Conservation (phyloP, 2,329 filamentous ascomycete species). For the Talaromyces sp. region DNA sequence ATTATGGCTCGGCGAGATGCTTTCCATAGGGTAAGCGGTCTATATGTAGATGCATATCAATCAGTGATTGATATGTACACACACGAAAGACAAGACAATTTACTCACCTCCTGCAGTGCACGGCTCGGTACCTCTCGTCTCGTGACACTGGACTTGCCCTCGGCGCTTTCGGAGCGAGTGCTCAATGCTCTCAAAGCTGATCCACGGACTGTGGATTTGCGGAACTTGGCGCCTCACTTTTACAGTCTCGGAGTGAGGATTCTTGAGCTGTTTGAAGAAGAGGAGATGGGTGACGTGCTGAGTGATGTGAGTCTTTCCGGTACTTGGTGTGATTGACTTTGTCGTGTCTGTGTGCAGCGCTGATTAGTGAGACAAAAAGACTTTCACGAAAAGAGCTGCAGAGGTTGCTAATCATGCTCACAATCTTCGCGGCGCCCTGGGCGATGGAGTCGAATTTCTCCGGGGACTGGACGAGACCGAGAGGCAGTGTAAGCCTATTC, state of each 20-base stretch:
- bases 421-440: slow-evolving; percentile 68
- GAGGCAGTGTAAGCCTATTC: slow-evolving; percentile 51
- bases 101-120: slow-evolving; percentile 23
- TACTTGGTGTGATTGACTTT: neutral
- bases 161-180: slow-evolving; percentile 71
- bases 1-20: slow-evolving; percentile 91
- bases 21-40: slow-evolving; percentile 48
- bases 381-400: slow-evolving; percentile 73
- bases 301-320: slow-evolving; percentile 38
- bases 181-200: slow-evolving; percentile 88
- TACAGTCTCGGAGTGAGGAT: slow-evolving; percentile 81
- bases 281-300: slow-evolving; percentile 69
- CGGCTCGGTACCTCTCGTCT: slow-evolving; percentile 51
- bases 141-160: slow-evolving; percentile 75
- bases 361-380: slow-evolving; percentile 38
- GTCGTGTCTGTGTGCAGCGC: neutral
- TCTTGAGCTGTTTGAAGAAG: slow-evolving; percentile 85
- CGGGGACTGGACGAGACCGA: slow-evolving; percentile 87
- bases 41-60: neutral
- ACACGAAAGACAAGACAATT: neutral
- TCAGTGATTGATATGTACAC: neutral
- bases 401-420: slow-evolving; percentile 86
- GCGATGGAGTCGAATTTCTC: slow-evolving; percentile 72
- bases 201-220: slow-evolving; percentile 75
- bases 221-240: slow-evolving; percentile 79